A percentile compares a stretch with the other conserved stretches of the same genome.
These are phyloP conservation scores for Salix arbutifolia DNA, from an alignment of 345 rosid species.

Conservation along the genomic window DNA sequence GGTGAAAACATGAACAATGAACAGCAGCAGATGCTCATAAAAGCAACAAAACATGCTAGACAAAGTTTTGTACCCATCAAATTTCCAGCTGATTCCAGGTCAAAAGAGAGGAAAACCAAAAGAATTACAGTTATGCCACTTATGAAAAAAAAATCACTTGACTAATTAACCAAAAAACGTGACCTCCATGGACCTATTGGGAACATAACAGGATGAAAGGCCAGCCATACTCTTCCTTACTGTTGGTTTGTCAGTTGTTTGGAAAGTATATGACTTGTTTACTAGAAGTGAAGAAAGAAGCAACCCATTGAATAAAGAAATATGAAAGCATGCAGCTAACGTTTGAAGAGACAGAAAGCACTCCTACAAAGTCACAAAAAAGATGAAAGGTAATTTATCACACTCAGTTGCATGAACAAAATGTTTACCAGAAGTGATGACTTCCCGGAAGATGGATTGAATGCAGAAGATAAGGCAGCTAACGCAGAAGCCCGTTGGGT, in stretches of 20 bases:
- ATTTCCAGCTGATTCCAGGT: not conserved
- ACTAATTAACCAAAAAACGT: not conserved
- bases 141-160: too few species aligned
- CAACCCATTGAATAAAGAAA: not conserved
- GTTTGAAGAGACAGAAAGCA: not conserved
- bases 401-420: not conserved
- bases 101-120: not conserved
- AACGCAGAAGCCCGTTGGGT: constrained; percentile 97
- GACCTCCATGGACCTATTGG: not conserved
- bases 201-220: not conserved
- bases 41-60: not conserved
- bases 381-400: not conserved
- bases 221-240: not conserved
- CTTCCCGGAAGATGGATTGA: constrained; percentile 60
- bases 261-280: not conserved
- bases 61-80: not conserved
- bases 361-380: not conserved
- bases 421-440: constrained; percentile 45
- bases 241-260: not conserved
- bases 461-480: constrained; percentile 89
- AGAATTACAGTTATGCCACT: not conserved
- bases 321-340: not conserved
- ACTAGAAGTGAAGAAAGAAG: not conserved
- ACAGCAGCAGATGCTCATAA: not conserved
- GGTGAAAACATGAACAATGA: not conserved